Percentiles rank a stretch among this genome's conserved stretches.
These are phyloP conservation scores for Bipolaris sorokiniana DNA, from an alignment of 2,329 filamentous ascomycete species.

Conservation along the genomic window DNA sequence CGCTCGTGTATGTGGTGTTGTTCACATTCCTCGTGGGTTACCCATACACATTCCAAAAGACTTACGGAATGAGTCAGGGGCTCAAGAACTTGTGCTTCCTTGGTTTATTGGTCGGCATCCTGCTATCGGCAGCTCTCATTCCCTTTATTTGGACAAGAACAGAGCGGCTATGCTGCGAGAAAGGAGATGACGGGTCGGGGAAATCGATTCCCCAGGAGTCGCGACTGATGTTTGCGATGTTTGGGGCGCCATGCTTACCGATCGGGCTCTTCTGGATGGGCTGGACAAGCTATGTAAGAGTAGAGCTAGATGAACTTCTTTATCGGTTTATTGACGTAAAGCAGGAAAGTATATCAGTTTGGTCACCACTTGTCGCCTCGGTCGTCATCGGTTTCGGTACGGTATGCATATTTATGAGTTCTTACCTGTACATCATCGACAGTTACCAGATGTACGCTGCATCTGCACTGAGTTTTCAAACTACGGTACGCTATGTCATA, in stretches of 20 bases:
- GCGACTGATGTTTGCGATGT: not conserved
- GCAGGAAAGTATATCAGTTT: not conserved
- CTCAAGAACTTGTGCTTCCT: not conserved
- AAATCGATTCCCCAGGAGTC: not conserved
- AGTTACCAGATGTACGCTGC: not conserved
- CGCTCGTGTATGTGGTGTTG: too few species aligned
- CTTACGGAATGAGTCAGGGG: not conserved
- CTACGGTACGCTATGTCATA: not conserved
- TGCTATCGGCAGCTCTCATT: not conserved
- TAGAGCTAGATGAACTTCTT: not conserved
- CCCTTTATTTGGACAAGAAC: not conserved
- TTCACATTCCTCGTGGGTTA: too few species aligned
- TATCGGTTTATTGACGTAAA: not conserved
- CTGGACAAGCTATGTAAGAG: not conserved
- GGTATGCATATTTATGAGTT: not conserved
- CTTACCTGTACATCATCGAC: not conserved
- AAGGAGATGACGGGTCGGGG: not conserved
- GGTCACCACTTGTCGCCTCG: not conserved
- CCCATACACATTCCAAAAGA: not conserved
- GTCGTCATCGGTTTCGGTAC: not conserved
- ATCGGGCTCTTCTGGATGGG: not conserved
- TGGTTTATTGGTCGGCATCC: not conserved
- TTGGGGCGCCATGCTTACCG: not conserved
- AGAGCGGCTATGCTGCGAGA: not conserved
- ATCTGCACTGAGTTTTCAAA: not conserved